These are phyloP conservation scores for Plasmodium coatneyi DNA, from an alignment of 169 alveolate genomes.

Conservation along the genomic window DNA sequence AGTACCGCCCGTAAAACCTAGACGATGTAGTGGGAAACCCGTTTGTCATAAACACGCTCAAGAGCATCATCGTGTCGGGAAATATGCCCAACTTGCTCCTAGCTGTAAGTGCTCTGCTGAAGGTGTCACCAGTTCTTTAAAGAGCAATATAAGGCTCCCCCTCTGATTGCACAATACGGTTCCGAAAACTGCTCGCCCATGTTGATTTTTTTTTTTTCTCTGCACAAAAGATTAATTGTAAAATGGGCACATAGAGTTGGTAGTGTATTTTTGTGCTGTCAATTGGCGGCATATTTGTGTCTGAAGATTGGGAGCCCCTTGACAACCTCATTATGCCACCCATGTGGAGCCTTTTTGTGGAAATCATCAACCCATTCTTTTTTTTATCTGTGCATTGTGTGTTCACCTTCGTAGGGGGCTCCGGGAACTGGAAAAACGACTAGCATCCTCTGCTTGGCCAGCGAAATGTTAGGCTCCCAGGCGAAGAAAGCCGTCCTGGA, in stretches of 20 bases:
- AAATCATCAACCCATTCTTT: not conserved
- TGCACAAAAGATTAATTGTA: not conserved
- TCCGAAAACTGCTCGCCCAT: not conserved
- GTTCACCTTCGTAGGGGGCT: slow-evolving; percentile 93
- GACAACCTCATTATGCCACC: not conserved
- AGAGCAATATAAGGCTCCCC: too few relatives aligned
- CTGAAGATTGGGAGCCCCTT: not conserved
- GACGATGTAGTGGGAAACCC: slow-evolving; percentile 97
- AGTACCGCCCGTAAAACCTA: slow-evolving; percentile 96
- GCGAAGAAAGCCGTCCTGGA: slow-evolving; percentile 95
- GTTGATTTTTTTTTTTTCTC: not conserved
- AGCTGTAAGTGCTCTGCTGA: slow-evolving; percentile 82
- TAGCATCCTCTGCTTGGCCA: slow-evolving; percentile 97
- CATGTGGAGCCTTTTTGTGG: not conserved
- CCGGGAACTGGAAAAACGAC: slow-evolving; percentile 99
- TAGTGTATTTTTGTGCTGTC: not conserved
- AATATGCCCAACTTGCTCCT: slow-evolving; percentile 97
- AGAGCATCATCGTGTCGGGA: slow-evolving; percentile 95
- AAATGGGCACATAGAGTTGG: not conserved
- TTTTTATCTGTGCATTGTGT: too few relatives aligned
- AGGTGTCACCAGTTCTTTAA: too few relatives aligned
- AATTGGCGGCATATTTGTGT: not conserved
- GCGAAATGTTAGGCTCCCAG: slow-evolving; percentile 93
- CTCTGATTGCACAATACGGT: not conserved
- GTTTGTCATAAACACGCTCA: slow-evolving; percentile 92